Evolutionary conservation across 2,329 filamentous ascomycete species (phyloP).

Genomic region (Ascochyta lentis): DNA sequence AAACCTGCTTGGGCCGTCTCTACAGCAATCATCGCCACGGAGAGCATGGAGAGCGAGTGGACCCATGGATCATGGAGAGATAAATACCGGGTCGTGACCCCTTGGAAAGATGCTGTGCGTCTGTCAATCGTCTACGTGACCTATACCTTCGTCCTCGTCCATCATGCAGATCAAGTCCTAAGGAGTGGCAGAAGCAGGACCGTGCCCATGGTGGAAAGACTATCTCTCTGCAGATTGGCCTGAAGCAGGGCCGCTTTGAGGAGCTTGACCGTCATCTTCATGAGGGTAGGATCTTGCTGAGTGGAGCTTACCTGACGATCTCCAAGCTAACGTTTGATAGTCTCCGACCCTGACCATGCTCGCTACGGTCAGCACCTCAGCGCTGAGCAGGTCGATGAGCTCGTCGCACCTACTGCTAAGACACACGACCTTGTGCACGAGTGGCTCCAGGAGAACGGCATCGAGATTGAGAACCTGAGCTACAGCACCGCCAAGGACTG

Average conservation of each 20-base stretch:
- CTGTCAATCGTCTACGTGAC: constrained; percentile 12
- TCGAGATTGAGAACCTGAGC: constrained; percentile 52
- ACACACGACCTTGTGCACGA: constrained; percentile 60
- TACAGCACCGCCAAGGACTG: constrained; percentile 65
- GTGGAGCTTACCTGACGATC: not conserved
- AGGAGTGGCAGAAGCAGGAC: constrained; percentile 57
- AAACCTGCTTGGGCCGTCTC: constrained; percentile 5
- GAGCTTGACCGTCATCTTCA: constrained; percentile 63
- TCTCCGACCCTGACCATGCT: constrained; percentile 54
- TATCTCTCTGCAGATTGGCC: constrained; percentile 63
- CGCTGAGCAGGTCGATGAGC: constrained; percentile 59
- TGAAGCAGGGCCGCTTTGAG: constrained; percentile 64
- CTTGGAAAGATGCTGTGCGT: constrained; percentile 5
- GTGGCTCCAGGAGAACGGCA: constrained; percentile 63
- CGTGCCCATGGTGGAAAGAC: constrained; percentile 57
- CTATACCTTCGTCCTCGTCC: constrained; percentile 8
- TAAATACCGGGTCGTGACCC: constrained; percentile 7
- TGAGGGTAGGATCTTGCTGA: constrained; percentile 50
- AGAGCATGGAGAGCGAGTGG: not conserved
- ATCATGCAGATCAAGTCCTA: constrained; percentile 43
- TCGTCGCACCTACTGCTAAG: constrained; percentile 61
- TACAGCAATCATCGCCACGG: constrained; percentile 3
- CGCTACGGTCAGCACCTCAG: constrained; percentile 64
- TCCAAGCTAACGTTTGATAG: constrained; percentile 12
- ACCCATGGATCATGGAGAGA: not conserved